Conservation (phyloP, 768 basidiomycete species). For the Suillus alpinus region DNA sequence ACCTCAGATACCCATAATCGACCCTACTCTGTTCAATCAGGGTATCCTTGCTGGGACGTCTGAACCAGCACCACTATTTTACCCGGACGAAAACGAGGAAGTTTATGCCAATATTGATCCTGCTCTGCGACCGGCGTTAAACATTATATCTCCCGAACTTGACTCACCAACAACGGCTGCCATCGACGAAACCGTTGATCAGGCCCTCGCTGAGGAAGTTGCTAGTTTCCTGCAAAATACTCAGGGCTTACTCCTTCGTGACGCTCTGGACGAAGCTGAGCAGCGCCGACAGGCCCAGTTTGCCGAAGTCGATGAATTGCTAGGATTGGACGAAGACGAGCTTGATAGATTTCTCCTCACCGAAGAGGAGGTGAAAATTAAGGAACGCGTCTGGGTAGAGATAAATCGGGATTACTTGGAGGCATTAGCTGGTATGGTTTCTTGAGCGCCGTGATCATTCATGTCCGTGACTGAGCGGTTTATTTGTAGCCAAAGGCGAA, state of each 20-base stretch:
- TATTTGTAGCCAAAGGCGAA: constrained; percentile 63
- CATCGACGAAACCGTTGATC: constrained; percentile 61
- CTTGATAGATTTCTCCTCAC: constrained; percentile 76
- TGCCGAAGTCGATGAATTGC: constrained; percentile 54
- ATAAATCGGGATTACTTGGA: constrained; percentile 89
- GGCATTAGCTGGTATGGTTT: constrained; percentile 62
- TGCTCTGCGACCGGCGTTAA: constrained; percentile 36
- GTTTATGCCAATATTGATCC: constrained; percentile 55
- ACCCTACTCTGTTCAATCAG: constrained; percentile 58
- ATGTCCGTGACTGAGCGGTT: constrained; percentile 43
- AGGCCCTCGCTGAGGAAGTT: constrained; percentile 68
- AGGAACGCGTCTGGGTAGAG: constrained; percentile 93
- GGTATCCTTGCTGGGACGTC: constrained; percentile 65
- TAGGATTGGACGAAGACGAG: constrained; percentile 88
- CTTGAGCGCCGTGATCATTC: not conserved
- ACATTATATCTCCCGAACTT: constrained; percentile 9
- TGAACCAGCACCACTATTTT: constrained; percentile 36
- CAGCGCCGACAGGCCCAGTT: constrained; percentile 54
- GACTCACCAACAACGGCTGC: constrained; percentile 22
- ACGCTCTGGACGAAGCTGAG: constrained; percentile 68
- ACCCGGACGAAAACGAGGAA: constrained; percentile 42
- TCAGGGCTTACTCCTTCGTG: constrained; percentile 55
- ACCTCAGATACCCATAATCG: constrained; percentile 36
- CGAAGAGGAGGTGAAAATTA: constrained; percentile 79
- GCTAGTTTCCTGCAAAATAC: constrained; percentile 59